These are phyloP conservation scores for Clarireedia homoeocarpa DNA, from an alignment of 2,329 filamentous ascomycete genomes.

Conservation along the genomic window DNA sequence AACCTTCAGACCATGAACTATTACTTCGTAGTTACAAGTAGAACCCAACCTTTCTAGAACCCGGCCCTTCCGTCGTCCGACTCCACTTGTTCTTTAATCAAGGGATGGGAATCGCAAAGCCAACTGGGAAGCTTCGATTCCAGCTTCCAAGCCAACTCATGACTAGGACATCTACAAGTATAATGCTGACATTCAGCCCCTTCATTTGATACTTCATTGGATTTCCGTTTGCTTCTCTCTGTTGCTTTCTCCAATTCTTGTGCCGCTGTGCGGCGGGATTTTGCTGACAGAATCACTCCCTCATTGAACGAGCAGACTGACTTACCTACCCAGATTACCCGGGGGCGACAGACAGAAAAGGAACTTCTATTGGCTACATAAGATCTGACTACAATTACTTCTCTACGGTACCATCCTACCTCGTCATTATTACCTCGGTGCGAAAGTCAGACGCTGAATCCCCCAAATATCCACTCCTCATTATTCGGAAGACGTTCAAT, in stretches of 20 bases:
- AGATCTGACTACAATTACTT: too few relatives aligned
- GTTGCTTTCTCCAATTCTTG: not conserved
- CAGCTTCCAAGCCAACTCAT: slow-evolving; percentile 4
- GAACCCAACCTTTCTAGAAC: not conserved
- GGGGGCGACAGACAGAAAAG: too few relatives aligned
- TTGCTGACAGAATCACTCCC: slow-evolving; percentile 11
- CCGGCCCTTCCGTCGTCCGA: not conserved
- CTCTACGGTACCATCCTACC: too few relatives aligned
- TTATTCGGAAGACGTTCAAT: not conserved
- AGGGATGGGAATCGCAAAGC: not conserved
- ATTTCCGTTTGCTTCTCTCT: not conserved
- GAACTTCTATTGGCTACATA: too few relatives aligned
- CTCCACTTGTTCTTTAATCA: not conserved
- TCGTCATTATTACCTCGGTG: too few relatives aligned
- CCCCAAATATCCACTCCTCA: too few relatives aligned
- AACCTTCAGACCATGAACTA: not conserved
- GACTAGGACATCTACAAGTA: not conserved
- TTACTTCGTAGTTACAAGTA: not conserved
- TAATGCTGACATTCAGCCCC: slow-evolving; percentile 6
- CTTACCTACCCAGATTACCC: too few relatives aligned
- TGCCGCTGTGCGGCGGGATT: not conserved
- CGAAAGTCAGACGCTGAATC: too few relatives aligned
- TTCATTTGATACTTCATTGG: not conserved
- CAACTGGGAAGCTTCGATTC: not conserved
- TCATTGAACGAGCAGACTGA: too few relatives aligned